Evolutionary conservation across 768 basidiomycete genomes (phyloP).

Genomic region (Suillus discolor): DNA sequence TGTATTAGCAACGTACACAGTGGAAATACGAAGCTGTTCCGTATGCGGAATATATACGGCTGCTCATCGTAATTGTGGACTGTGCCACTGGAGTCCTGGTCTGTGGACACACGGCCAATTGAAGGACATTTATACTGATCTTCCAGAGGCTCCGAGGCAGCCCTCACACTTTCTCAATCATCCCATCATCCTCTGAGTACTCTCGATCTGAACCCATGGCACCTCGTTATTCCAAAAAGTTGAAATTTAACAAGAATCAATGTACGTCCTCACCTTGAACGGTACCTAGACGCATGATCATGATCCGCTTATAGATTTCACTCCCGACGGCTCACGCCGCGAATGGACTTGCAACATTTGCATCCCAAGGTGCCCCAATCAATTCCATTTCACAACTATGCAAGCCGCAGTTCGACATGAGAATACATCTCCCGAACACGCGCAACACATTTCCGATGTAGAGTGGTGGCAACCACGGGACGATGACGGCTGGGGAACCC

Average conservation of each 20-base stretch:
- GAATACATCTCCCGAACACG: constrained; percentile 22
- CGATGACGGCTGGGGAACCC: constrained; percentile 30
- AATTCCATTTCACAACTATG: constrained; percentile 25
- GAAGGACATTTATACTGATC: constrained; percentile 2
- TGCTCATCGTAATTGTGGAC: constrained; percentile 1
- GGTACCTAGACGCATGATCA: neutral
- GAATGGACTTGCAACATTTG: constrained; percentile 39
- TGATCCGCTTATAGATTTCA: constrained; percentile 24
- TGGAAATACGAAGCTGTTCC: constrained; percentile 2
- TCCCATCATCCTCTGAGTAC: neutral
- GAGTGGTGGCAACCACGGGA: constrained; percentile 17
- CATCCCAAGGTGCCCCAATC: constrained; percentile 22
- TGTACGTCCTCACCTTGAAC: neutral
- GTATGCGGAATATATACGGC: neutral
- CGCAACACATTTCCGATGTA: constrained; percentile 14
- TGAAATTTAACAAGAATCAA: neutral
- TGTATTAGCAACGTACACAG: constrained; percentile 1
- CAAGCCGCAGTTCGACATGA: constrained; percentile 37
- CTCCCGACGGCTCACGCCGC: constrained; percentile 25
- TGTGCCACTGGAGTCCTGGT: neutral
- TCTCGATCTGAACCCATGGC: neutral
- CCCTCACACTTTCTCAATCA: constrained; percentile 3
- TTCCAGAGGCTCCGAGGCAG: neutral
- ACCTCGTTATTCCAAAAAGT: neutral
- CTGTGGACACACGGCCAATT: neutral